phyloP scores from a whole-genome alignment of 768 basidiomycete genomes.

The Lactarius tabidus region DNA sequence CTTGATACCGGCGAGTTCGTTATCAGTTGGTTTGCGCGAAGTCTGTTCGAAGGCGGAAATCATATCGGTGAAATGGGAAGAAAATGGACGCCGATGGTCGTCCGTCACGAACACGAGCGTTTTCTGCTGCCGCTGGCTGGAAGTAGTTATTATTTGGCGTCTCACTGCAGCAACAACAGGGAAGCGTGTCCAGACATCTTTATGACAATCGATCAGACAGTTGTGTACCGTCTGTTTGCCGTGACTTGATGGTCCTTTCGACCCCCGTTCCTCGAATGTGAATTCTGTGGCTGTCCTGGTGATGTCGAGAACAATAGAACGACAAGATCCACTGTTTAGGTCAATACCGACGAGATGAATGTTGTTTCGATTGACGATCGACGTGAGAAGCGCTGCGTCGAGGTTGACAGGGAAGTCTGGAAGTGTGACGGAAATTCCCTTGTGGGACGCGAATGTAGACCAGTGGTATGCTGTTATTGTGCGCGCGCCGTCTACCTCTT shows the following conservation, averaged over 20 bases:
- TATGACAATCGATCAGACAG: constrained; percentile 7
- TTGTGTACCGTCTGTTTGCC: constrained; percentile 39
- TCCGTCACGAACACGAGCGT: constrained; percentile 39
- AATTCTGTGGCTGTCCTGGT: constrained; percentile 55
- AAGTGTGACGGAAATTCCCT: constrained; percentile 40
- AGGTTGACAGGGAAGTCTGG: constrained; percentile 26
- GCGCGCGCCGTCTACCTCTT: constrained; percentile 11
- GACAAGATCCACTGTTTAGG: background rate
- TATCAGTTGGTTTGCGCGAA: constrained; percentile 44
- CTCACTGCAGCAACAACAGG: no score
- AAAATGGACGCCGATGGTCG: constrained; percentile 35
- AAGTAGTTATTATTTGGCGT: no score
- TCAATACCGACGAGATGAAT: constrained; percentile 41
- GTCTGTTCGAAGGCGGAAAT: constrained; percentile 24
- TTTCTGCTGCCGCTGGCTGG: no score
- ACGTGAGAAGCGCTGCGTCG: constrained; percentile 24
- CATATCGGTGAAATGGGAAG: constrained; percentile 43
- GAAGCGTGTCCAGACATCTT: background rate
- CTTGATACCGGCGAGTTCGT: no score
- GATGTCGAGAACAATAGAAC: constrained; percentile 44
- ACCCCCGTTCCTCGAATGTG: constrained; percentile 45
- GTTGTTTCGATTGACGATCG: background rate
- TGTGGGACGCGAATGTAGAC: constrained; percentile 50
- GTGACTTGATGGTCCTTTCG: constrained; percentile 24
- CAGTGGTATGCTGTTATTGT: constrained; percentile 47